Percentiles rank a stretch among this genome's conserved stretches.
Evolutionary conservation across 768 basidiomycete genomes (phyloP).

Genomic region (Xerocomus brunneocitrinus): DNA sequence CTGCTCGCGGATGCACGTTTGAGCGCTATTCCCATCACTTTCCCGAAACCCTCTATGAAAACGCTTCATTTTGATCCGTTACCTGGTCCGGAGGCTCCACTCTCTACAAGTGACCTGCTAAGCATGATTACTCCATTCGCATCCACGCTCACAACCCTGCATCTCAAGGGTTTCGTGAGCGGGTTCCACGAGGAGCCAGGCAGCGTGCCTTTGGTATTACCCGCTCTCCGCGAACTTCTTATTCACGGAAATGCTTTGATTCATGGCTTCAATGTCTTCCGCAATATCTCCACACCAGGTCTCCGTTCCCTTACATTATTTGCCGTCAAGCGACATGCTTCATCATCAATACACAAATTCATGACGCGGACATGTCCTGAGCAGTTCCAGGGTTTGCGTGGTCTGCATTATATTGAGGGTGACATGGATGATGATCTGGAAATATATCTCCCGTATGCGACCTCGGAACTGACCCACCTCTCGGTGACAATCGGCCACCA

Average conservation of each 20-base stretch:
- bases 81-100: slow-evolving; percentile 26
- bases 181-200: slow-evolving; percentile 31
- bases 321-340: slow-evolving; percentile 24
- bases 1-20: slow-evolving; percentile 29
- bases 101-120: slow-evolving; percentile 25
- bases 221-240: slow-evolving; percentile 26
- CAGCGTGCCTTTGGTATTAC: slow-evolving; percentile 29
- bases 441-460: slow-evolving; percentile 30
- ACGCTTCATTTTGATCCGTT: slow-evolving; percentile 34
- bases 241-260: slow-evolving; percentile 30
- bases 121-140: slow-evolving; percentile 28
- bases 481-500: slow-evolving; percentile 31
- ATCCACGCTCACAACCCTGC: slow-evolving; percentile 27
- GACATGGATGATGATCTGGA: slow-evolving; percentile 33
- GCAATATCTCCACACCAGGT: slow-evolving; percentile 31
- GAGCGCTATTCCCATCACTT: slow-evolving; percentile 30
- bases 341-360: slow-evolving; percentile 34
- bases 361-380: slow-evolving; percentile 33
- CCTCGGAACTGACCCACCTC: slow-evolving; percentile 34
- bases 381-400: slow-evolving; percentile 30
- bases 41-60: slow-evolving; percentile 24
- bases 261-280: slow-evolving; percentile 33
- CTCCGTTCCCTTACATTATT: slow-evolving; percentile 24
- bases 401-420: slow-evolving; percentile 33
- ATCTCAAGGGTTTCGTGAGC: slow-evolving; percentile 32